These are phyloP conservation scores for Cyberlindnera amylophila DNA, from an alignment of 805 yeast species.

Conservation along the genomic window DNA sequence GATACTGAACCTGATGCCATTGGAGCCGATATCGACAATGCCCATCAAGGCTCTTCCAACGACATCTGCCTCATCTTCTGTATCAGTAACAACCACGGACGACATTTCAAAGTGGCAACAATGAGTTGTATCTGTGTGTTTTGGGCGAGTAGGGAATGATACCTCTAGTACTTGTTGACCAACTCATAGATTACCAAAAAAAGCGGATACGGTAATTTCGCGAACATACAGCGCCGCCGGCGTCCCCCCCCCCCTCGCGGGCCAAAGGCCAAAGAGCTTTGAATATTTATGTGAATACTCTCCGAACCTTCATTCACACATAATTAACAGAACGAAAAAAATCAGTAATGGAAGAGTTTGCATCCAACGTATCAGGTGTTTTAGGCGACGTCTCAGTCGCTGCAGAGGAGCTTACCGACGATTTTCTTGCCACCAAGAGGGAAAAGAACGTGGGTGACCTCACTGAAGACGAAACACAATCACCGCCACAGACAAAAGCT, in stretches of 20 bases:
- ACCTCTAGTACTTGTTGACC: too few species aligned
- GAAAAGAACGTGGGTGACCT: constrained; percentile 1
- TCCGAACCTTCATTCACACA: too few species aligned
- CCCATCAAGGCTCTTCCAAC: constrained; percentile 58
- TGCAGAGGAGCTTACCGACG: constrained; percentile 6
- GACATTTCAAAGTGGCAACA: constrained; percentile 11
- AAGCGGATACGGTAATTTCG: not conserved
- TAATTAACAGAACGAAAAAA: too few species aligned
- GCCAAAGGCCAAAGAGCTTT: too few species aligned
- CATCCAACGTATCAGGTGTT: constrained; percentile 1
- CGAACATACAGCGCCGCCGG: not conserved
- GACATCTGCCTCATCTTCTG: constrained; percentile 48
- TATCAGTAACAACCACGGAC: constrained; percentile 17
- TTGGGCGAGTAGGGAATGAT: too few species aligned
- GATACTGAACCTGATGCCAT: constrained; percentile 69
- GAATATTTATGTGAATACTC: too few species aligned
- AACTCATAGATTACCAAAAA: not conserved
- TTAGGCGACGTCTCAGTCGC: constrained; percentile 3
- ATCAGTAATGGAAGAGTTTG: constrained; percentile 8
- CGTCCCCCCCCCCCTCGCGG: not conserved
- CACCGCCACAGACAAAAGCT: not conserved
- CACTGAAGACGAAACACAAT: not conserved
- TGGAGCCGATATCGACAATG: constrained; percentile 74
- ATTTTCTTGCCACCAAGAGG: not conserved
- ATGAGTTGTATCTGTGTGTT: not conserved